These are phyloP conservation scores for Diaporthe citriasiana DNA, from an alignment of 2,329 filamentous ascomycete species.

Conservation along the genomic window DNA sequence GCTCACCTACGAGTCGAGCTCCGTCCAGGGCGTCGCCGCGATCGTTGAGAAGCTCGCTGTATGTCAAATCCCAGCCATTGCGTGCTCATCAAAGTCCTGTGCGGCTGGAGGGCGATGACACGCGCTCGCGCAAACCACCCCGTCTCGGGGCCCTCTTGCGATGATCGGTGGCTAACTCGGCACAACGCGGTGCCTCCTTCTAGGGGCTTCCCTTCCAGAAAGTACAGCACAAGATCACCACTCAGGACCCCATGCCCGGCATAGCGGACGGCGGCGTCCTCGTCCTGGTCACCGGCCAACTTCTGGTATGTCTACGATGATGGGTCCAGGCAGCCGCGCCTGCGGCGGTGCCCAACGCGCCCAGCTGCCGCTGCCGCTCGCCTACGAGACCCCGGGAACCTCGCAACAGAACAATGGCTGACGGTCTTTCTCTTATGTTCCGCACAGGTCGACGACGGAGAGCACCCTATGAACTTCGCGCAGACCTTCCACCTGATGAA, in stretches of 20 bases:
- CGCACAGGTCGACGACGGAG: conserved; percentile 77
- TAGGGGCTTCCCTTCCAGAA: conserved; percentile 77
- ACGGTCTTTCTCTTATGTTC: conserved; percentile 44
- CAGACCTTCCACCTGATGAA: conserved; percentile 79
- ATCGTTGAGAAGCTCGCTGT: conserved; percentile 79
- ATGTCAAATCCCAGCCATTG: conserved; percentile 48
- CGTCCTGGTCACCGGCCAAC: conserved; percentile 75
- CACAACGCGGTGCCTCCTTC: conserved; percentile 3
- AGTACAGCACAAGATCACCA: conserved; percentile 75
- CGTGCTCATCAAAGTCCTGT: background rate
- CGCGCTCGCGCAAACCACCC: background rate
- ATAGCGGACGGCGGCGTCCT: conserved; percentile 69
- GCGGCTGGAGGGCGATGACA: background rate
- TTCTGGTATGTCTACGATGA: conserved; percentile 37
- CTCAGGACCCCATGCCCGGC: conserved; percentile 78
- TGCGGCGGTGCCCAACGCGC: background rate
- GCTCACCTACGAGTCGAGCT: conserved; percentile 78
- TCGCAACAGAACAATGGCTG: background rate
- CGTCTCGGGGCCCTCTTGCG: background rate
- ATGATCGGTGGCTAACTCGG: conserved; percentile 34
- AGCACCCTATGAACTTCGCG: conserved; percentile 79
- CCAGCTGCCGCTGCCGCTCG: background rate
- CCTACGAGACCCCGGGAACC: background rate
- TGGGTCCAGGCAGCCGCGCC: background rate
- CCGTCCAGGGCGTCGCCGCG: conserved; percentile 65